Evolutionary conservation across 345 rosid genomes (phyloP), one percentile per base, ranked within the genome.

Genomic region (Jatropha curcas): DNA sequence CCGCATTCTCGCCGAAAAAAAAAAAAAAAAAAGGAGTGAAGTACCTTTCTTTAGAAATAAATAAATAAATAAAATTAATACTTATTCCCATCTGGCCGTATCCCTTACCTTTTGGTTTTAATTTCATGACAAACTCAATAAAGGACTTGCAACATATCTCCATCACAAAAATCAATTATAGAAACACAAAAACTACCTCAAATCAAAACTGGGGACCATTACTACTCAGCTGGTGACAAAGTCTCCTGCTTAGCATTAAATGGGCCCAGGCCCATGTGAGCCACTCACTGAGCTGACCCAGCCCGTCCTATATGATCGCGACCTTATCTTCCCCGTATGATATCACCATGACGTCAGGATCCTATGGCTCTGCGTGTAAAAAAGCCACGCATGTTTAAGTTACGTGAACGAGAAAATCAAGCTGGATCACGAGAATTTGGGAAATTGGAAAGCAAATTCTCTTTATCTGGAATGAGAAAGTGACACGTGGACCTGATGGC

Each of bases 401-500:
- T 67, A 4, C 71, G 71, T 67, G 41, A 39, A 53, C 24, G 62
- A 37, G 20, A 37, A 63, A 63, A 63, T 19, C 50, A 25, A 20
- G 24, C 24, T 43, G 0, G 33, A 53, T 79, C 80, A 71, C 83
- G 70, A 65, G 77, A 81, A 41, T 48, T 45, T 52, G 67, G 41
- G 65, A 55, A 20, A 52, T 27, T 48, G n/a, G 0, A 16, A 14
- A 0, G 19, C 5, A 28, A 45, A 63, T 53, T 61, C 56, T 53
- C 55, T 34, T 22, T 41, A 30, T 12, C 1, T n/a, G 22, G 25
- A 8, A 70, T 39, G 59, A 73, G 20, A 72, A 58, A 33, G 19
- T 2, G 86, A 79, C 85, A 83, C 80, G 88, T 75, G 77, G 78
- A 30, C 48, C 34, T 1, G 0, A 1, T 0, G 2, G 16, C 5